phyloP scores from a whole-genome alignment of 1,284 basidiomycete genomes.

The Schizophyllum commune region DNA sequence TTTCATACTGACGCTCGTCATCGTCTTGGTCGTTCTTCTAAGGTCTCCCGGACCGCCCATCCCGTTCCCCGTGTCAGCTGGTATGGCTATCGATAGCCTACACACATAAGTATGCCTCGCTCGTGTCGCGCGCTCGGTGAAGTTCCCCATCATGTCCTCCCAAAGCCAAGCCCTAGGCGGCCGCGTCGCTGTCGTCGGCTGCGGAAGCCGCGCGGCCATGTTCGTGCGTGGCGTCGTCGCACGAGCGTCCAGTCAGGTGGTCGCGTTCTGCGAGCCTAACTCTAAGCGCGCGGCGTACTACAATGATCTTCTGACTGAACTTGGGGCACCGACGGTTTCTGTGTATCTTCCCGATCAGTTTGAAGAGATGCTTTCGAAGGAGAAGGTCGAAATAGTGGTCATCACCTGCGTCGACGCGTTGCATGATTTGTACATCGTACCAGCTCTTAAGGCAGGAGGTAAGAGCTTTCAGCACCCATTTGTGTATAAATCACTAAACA shows the following conservation, averaged over 20 bases:
- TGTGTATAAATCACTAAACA: neutral
- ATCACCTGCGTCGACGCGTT: constrained; percentile 46
- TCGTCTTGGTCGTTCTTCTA: neutral
- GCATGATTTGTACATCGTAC: constrained; percentile 42
- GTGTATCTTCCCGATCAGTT: constrained; percentile 38
- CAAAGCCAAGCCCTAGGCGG: constrained; percentile 21
- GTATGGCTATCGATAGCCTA: neutral
- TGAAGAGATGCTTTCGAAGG: constrained; percentile 38
- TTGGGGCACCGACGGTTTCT: constrained; percentile 29
- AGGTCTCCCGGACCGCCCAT: neutral
- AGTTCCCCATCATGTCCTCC: neutral
- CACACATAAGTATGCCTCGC: neutral
- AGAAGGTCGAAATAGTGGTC: constrained; percentile 40
- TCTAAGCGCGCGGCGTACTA: constrained; percentile 38
- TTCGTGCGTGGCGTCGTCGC: constrained; percentile 35
- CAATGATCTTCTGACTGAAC: constrained; percentile 33
- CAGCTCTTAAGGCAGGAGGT: constrained; percentile 33
- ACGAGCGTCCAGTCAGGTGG: constrained; percentile 29
- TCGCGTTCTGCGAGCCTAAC: constrained; percentile 46
- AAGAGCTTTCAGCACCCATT: constrained; percentile 7
- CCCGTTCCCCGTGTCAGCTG: neutral
- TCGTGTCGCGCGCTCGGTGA: neutral
- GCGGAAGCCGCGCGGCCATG: constrained; percentile 35
- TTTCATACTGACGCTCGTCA: no score
- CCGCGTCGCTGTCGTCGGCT: constrained; percentile 33